Evolutionary conservation across 352 stramenopile species (phyloP).

Genomic region (Globisporangium rhizosaccharum): DNA sequence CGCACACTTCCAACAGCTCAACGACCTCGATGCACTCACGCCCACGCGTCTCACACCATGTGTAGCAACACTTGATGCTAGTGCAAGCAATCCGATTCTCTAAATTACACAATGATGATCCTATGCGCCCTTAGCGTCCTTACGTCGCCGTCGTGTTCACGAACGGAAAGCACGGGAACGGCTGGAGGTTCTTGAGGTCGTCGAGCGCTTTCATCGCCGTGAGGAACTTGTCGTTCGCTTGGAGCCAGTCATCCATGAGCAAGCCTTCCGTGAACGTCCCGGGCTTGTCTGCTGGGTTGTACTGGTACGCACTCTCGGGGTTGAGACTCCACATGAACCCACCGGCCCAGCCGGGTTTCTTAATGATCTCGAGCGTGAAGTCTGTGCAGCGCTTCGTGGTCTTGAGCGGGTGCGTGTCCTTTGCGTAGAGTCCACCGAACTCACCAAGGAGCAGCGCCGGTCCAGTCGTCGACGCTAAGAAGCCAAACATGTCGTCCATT

Average conservation of each 20-base stretch:
- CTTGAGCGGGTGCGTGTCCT: constrained; percentile 22
- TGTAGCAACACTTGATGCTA: too few species aligned
- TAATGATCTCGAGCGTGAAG: constrained; percentile 25
- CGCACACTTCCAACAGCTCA: too few species aligned
- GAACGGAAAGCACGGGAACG: constrained; percentile 27
- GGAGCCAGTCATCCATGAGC: constrained; percentile 19
- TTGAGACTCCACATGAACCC: constrained; percentile 35
- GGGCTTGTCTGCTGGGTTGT: constrained; percentile 25
- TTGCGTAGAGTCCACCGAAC: constrained; percentile 28
- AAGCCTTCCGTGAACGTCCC: constrained; percentile 23
- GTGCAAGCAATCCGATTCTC: too few species aligned
- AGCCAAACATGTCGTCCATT: constrained; percentile 40
- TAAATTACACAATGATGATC: background rate
- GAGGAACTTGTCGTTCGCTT: constrained; percentile 21
- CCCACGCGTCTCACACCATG: too few species aligned
- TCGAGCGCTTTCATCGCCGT: constrained; percentile 25
- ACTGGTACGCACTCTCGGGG: constrained; percentile 35
- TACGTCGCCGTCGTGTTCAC: constrained; percentile 1
- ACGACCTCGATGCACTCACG: too few species aligned
- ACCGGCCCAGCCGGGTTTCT: constrained; percentile 24
- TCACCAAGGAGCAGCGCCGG: constrained; percentile 26
- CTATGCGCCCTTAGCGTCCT: background rate
- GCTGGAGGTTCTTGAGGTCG: constrained; percentile 22
- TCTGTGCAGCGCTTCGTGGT: constrained; percentile 30
- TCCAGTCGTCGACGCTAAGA: constrained; percentile 18